Base-by-base conservation (phyloP, 768 basidiomycete genomes). In the Panellus pusillus region DNA sequence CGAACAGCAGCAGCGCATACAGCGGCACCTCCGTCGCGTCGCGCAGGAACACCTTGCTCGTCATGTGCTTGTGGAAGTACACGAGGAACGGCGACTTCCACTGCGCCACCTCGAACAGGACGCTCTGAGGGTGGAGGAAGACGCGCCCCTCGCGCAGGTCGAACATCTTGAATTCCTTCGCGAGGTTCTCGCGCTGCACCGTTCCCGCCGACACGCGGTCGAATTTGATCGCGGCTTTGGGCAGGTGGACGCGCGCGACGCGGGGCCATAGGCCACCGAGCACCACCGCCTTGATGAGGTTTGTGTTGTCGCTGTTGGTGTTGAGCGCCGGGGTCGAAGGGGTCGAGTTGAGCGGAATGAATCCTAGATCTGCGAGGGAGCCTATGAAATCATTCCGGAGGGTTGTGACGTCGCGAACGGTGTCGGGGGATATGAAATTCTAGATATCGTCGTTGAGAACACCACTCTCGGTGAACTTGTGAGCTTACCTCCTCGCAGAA, bases 1-100 rank as follows among this genome's bases (percentile, higher is more conserved):
- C 93, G 61, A 96, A 93, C 8, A 97, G 74, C 27, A 97, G 70
- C 13, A 95, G 70, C 1, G 84, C 89, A 66, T 91, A 95, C n/a
- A 93, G 71, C 6, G 93, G 91, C n/a, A 94, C 91, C 79, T 95
- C 89, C 1, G 91, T 94, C 6, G 84, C 91, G 67, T 94, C 93
- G 40, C 91, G 79, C 58, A 98, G 64, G 68, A 89, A 97, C 1
- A 91, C 77, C 68, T 97, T 95, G 15, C 76, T 86, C 11, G 93
- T 92, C 74, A 81, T 75, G 50, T 86, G 82, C 66, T 92, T 91
- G 61, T 84, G 79, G 70, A 94, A 96, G 68, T 91, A 97, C 9
- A 85, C 81, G 42, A 95, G 63, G 70, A 93, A 93, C 2, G 87
- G 87, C 14, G 84, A 79, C 50, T 82, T 87, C 84, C 93, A 93